phyloP scores from a whole-genome alignment of 2,329 filamentous ascomycete species.

The Moelleriella libera region DNA sequence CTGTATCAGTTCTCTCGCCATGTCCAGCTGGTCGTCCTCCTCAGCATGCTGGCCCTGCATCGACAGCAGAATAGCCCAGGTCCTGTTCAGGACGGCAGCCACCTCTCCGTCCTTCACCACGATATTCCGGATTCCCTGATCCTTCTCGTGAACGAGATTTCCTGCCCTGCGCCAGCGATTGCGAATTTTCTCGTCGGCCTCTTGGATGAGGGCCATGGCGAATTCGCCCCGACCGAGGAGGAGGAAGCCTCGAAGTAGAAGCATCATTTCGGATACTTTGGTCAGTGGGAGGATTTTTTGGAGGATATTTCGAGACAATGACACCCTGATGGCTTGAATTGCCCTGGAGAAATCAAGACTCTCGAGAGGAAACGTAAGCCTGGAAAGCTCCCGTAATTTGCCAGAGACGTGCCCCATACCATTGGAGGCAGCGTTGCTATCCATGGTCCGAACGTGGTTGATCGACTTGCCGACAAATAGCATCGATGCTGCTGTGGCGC shows the following conservation, averaged over 20 bases:
- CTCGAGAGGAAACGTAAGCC: constrained; percentile 60
- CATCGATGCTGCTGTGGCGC: constrained; percentile 64
- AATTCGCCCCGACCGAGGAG: constrained; percentile 84
- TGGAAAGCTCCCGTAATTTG: constrained; percentile 56
- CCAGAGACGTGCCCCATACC: constrained; percentile 49
- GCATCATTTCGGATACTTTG: constrained; percentile 63
- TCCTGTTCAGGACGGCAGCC: constrained; percentile 57
- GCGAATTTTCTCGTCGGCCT: constrained; percentile 70
- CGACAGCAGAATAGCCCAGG: constrained; percentile 68
- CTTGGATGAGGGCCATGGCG: constrained; percentile 68
- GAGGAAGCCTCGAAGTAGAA: constrained; percentile 73
- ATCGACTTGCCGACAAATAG: constrained; percentile 83
- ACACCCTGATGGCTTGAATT: constrained; percentile 63
- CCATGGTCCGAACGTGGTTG: constrained; percentile 59
- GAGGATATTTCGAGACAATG: constrained; percentile 70
- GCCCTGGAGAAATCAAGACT: constrained; percentile 54
- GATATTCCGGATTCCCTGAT: constrained; percentile 28
- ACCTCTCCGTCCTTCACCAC: constrained; percentile 81
- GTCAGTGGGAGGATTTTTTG: constrained; percentile 68
- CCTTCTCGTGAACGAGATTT: constrained; percentile 41
- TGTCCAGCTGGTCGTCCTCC: constrained; percentile 72
- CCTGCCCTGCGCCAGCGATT: constrained; percentile 55
- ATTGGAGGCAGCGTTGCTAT: constrained; percentile 26
- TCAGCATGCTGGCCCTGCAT: constrained; percentile 56
- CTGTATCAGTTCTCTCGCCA: constrained; percentile 63